Conservation (phyloP, 306 rosid species). For the Trifolium subterraneum region DNA sequence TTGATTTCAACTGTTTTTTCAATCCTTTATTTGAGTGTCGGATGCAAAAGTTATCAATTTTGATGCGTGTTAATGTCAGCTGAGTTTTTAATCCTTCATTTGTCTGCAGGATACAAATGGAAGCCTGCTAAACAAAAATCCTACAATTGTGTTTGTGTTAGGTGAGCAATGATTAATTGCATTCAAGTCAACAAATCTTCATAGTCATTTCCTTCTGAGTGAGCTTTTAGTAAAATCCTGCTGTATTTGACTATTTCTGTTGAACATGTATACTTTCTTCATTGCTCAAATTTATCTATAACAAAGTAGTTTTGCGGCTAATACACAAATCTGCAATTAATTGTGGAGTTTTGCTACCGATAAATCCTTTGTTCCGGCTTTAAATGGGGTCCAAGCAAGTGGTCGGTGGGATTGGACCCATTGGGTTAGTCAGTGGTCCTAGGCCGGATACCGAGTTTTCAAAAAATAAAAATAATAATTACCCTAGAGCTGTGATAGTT, state of each 20-base stretch:
- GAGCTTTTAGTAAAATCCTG: conserved; percentile 1
- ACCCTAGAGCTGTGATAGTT: no score
- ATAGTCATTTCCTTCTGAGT: conserved; percentile 13
- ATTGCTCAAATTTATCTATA: conserved; percentile 7
- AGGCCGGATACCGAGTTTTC: no score
- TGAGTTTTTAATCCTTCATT: conserved; percentile 23
- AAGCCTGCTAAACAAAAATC: conserved; percentile 65
- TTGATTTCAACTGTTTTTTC: conserved; percentile 9
- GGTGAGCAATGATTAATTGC: conserved; percentile 58
- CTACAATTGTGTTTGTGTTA: conserved; percentile 91
- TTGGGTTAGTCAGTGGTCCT: no score
- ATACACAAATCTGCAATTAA: background rate
- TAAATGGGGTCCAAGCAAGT: no score
- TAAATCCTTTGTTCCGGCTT: background rate
- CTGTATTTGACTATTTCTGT: conserved; percentile 4
- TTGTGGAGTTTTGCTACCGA: conserved; percentile 20
- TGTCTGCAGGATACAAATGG: conserved; percentile 63
- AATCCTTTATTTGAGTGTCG: conserved; percentile 43
- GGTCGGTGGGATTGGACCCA: no score
- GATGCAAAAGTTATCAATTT: conserved; percentile 45
- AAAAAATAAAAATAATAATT: no score
- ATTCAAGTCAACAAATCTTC: conserved; percentile 27
- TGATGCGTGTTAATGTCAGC: conserved; percentile 11
- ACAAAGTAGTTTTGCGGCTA: conserved; percentile 8
- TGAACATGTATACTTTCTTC: conserved; percentile 10